Evolutionary conservation across 2,329 filamentous ascomycete genomes (phyloP).

Genomic region (Xylariaceae sp.): DNA sequence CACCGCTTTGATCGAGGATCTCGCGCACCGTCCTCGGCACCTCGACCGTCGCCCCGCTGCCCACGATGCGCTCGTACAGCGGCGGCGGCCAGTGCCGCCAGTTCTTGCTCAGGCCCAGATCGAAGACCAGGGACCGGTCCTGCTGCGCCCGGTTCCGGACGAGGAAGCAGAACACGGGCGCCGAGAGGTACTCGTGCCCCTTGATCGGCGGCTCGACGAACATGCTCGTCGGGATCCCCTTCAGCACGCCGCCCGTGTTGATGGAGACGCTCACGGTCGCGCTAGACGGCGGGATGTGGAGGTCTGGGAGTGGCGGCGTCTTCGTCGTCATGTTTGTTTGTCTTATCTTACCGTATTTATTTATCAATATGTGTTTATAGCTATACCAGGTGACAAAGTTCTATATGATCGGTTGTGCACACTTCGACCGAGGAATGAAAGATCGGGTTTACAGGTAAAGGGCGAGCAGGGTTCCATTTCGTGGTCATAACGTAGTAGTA

Average conservation of each 20-base stretch:
- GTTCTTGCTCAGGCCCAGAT: slow-evolving; percentile 22
- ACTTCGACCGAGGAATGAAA: too few species aligned
- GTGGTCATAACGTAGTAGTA: too few species aligned
- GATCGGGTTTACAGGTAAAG: too few species aligned
- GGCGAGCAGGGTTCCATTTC: too few species aligned
- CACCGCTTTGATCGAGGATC: slow-evolving; percentile 16
- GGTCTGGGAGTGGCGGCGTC: slow-evolving; percentile 19
- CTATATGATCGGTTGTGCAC: too few species aligned
- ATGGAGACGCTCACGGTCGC: slow-evolving; percentile 31
- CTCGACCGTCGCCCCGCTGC: neutral
- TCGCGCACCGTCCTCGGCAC: slow-evolving; percentile 19
- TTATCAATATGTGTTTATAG: too few species aligned
- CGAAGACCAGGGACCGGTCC: slow-evolving; percentile 22
- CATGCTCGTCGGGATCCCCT: slow-evolving; percentile 14
- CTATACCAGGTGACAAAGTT: too few species aligned
- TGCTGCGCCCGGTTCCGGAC: slow-evolving; percentile 22
- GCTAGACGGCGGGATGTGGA: slow-evolving; percentile 30
- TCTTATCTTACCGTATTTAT: slow-evolving; percentile 5
- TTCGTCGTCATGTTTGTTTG: slow-evolving; percentile 8
- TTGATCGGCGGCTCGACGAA: slow-evolving; percentile 27
- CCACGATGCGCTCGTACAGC: neutral
- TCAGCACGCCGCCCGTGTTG: slow-evolving; percentile 25
- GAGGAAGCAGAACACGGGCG: slow-evolving; percentile 19
- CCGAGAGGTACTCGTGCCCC: slow-evolving; percentile 28
- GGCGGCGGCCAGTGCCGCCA: slow-evolving; percentile 12